These are phyloP conservation scores for Sistotremastrum niveocremeum DNA, from an alignment of 768 basidiomycete genomes.

Conservation along the genomic window DNA sequence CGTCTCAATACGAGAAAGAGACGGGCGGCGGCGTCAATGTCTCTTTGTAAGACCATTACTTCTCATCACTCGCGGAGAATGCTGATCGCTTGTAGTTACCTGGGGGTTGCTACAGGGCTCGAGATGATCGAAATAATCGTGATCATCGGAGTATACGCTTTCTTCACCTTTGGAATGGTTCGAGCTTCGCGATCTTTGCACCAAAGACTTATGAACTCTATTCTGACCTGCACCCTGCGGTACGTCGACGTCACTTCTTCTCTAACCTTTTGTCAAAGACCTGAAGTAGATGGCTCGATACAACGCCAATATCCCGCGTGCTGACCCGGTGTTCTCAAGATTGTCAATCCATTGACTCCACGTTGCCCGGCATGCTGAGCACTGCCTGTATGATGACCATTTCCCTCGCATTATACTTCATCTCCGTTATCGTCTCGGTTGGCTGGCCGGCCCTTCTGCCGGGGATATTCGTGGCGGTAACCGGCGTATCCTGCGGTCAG, in stretches of 20 bases:
- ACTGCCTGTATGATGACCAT: neutral
- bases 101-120: too few relatives aligned
- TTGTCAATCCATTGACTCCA: slow-evolving; percentile 15
- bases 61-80: too few relatives aligned
- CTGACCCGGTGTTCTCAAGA: slow-evolving; percentile 20
- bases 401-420: neutral
- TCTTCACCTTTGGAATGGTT: neutral
- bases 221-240: slow-evolving; percentile 5
- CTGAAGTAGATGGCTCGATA: slow-evolving; percentile 21
- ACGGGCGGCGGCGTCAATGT: too few relatives aligned
- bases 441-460: neutral
- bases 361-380: neutral
- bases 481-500: slow-evolving; percentile 19
- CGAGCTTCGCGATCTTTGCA: slow-evolving; percentile 6
- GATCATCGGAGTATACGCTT: too few relatives aligned
- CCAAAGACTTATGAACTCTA: neutral
- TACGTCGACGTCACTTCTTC: slow-evolving; percentile 5
- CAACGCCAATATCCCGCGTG: slow-evolving; percentile 20
- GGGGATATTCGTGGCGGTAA: slow-evolving; percentile 8
- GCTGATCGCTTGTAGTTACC: too few relatives aligned
- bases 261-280: neutral
- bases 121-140: too few relatives aligned
- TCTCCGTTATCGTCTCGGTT: neutral
- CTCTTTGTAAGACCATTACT: too few relatives aligned
- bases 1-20: too few relatives aligned